Base-by-base conservation (phyloP, 2,329 filamentous ascomycete genomes). In the Coniella lustricola region DNA sequence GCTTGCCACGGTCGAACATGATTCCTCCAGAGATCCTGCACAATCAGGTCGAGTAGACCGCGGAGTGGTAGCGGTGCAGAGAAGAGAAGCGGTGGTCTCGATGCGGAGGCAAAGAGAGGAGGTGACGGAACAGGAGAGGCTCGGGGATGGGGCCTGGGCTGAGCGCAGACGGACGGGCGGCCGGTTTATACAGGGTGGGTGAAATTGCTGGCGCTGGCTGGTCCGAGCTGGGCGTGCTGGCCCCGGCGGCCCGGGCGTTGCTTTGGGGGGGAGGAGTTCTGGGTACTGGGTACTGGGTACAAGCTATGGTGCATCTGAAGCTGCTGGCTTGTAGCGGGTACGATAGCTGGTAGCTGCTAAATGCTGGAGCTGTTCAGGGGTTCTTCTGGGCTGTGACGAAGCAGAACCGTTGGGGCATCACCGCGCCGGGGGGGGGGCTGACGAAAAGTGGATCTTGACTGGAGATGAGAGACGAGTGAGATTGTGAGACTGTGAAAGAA, bases 1-100 rank as follows among this genome's bases (percentile, higher is more conserved):
- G 59, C 50, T 57, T 64, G 49, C 57, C 55, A 42, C 59, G 59
- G 42, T 59, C 55, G 47, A 65, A 62, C 65, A 67, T 67, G 56
- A 50, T 46, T 47, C 49, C 44, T 49, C 49, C 44, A 29, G 43
- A 49, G 46, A 52, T 54, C 49, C 46, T 54, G 49, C 49, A 46
- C 51, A 53, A 53, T 53, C 51, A 53, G 44, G 44, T 33, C 50
- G 35, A 50, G 42, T 52, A 53, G 51, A 50, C 50, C 51, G 29
- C 31, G 48, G 42, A 48, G 48, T 48, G 51, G 51, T 45, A 46
- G 39, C 45, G 39, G 41, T 36, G 35, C 36, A 35, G 25, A 36
- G 34, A 41, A 46, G 40, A 29, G 25, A 29, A 29, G 25, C 36
- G 33, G 29, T 35, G 18, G 31, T 32, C 51, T 49, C 51, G 44